Conservation (phyloP, 169 alveolate species). For the Plasmodium gaboni region DNA sequence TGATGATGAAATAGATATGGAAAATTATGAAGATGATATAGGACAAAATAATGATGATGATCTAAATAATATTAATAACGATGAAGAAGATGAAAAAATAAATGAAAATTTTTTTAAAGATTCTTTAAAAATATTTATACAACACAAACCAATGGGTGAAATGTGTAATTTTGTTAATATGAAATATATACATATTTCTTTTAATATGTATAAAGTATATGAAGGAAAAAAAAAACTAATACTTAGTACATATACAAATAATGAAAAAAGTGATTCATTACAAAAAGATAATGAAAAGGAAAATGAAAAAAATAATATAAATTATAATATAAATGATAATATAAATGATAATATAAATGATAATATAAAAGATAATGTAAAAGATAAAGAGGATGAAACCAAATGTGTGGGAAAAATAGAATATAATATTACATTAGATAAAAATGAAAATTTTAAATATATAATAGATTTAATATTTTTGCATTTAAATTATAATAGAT, state of each 20-base stretch:
- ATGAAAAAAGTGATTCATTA: neutral
- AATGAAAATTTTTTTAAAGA: neutral
- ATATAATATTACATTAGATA: slow-evolving; percentile 58
- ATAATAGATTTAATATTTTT: slow-evolving; percentile 59
- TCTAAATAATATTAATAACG: neutral
- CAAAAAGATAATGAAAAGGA: neutral
- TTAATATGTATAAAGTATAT: slow-evolving; percentile 55
- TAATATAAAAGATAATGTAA: too few relatives aligned
- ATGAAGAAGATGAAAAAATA: slow-evolving; percentile 21
- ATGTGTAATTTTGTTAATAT: slow-evolving; percentile 53
- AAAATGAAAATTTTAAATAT: slow-evolving; percentile 49
- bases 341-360: too few relatives aligned
- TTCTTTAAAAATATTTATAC: slow-evolving; percentile 48
- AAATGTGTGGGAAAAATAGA: slow-evolving; percentile 1
- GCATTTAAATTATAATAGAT: slow-evolving; percentile 68
- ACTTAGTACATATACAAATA: slow-evolving; percentile 47
- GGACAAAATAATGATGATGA: neutral
- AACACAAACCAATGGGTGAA: slow-evolving; percentile 52
- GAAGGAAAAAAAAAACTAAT: slow-evolving; percentile 35
- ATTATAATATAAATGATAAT: neutral
- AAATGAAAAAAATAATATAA: neutral
- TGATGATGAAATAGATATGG: neutral
- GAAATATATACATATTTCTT: slow-evolving; percentile 27
- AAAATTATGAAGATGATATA: slow-evolving; percentile 31
- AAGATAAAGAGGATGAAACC: neutral